Evolutionary conservation across 2,329 filamentous ascomycete genomes (phyloP), one percentile per base, ranked within the genome.

Genomic region (Cyphellophora europaea): DNA sequence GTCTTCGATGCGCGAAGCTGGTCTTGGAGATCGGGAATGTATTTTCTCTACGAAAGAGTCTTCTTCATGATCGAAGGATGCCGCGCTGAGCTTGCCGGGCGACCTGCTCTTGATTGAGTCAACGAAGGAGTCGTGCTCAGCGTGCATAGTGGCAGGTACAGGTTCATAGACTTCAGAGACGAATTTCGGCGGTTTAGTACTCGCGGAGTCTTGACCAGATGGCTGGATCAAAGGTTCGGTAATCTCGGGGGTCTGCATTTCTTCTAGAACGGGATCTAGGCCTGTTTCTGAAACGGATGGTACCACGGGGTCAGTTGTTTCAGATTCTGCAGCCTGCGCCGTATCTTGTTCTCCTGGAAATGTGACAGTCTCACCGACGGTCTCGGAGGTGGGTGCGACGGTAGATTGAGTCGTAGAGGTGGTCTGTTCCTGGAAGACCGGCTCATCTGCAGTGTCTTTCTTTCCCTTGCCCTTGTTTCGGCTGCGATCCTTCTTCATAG

Each of bases 1-100:
- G 38, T 67, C 60, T 42, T 68, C 62, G 17, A 54, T 52, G 16
- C 49, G 43, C 6, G 43, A 37, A 8, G 44, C 32, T 8, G 33
- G 30, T 32, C 32, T 13, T 30, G 47, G 44, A 18, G 43, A 44
- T 23, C 44, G 44, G 11, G 42, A 37, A 14, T 30, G 42, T 17
- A 43, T 47, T 6, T 41, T 34, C 10, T 49, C 41, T 19, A 40
- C 30, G 25, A 47, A 48, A 3, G 42, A 49, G n/a, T 49, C 36
- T 6, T 10, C 33, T 15, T 21, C 35, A 18, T 39, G 14, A 10
- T 39, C 15, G 3, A 37, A 31, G 5, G 27, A 31, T 11, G 35
- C 34, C 10, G 13, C 27, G 15, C 15, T 19, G 28, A 43, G 39
- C 30, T 49, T 52, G 19, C 40, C 42, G 8, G 52, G 51, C 11